phyloP scores from a whole-genome alignment of 306 rosid species.

The Spatholobus suberectus region DNA sequence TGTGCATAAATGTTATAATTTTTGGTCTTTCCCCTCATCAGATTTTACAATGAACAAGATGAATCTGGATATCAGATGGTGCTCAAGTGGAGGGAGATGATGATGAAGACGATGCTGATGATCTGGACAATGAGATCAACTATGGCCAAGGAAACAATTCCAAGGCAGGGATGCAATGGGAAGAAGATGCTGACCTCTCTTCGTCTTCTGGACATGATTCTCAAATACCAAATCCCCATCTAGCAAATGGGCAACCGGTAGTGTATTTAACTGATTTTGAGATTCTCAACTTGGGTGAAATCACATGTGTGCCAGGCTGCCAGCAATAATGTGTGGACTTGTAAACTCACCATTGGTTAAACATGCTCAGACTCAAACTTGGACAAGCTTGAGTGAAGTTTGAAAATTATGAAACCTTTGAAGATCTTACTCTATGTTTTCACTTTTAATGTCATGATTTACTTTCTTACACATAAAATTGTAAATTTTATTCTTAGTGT shows the following conservation, averaged over 20 bases:
- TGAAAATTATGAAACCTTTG: background rate
- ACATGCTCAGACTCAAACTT: background rate
- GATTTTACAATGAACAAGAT: constrained; percentile 38
- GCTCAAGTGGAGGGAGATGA: constrained; percentile 81
- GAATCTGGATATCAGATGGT: constrained; percentile 66
- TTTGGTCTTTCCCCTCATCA: background rate
- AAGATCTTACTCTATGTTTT: background rate
- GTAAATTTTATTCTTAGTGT: background rate
- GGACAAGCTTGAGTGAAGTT: background rate
- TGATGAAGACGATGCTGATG: constrained; percentile 84
- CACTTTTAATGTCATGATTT: background rate
- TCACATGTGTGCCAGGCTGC: background rate
- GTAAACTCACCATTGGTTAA: background rate
- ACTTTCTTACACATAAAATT: background rate
- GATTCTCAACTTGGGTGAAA: background rate
- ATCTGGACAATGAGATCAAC: constrained; percentile 81
- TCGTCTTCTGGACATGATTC: constrained; percentile 93
- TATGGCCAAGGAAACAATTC: constrained; percentile 63
- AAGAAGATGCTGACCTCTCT: constrained; percentile 88
- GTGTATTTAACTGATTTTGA: constrained; percentile 7
- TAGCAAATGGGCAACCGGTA: constrained; percentile 78
- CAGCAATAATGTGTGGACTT: background rate
- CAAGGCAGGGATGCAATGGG: constrained; percentile 74
- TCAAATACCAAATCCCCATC: constrained; percentile 76
- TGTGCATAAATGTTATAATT: constrained; percentile 9